Conservation (phyloP, 805 yeast genomes). For the Metschnikowia arizonensis region DNA sequence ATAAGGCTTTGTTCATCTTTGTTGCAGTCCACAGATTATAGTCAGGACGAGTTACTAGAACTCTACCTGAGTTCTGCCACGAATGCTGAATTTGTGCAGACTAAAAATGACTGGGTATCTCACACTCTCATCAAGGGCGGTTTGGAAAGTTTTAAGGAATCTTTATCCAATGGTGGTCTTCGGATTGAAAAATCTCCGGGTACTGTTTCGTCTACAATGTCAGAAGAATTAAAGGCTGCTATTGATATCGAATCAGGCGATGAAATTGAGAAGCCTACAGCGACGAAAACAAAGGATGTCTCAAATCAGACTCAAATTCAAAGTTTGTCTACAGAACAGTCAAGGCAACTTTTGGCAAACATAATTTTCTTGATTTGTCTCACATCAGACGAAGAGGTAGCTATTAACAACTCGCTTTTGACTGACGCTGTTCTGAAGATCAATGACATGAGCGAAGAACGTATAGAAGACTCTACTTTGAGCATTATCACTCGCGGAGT, state of each 20-base stretch:
- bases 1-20: constrained; percentile 9
- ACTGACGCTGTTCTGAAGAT: neutral
- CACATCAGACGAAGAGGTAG: constrained; percentile 4
- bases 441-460: constrained; percentile 4
- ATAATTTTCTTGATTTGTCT: constrained; percentile 22
- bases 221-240: neutral
- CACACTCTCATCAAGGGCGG: neutral
- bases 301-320: neutral
- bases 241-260: neutral
- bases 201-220: neutral
- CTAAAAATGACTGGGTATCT: constrained; percentile 33
- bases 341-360: constrained; percentile 21
- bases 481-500: constrained; percentile 21
- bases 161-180: neutral
- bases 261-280: neutral
- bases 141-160: neutral
- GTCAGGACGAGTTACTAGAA: constrained; percentile 14
- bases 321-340: constrained; percentile 3
- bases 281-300: neutral
- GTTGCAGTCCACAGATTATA: constrained; percentile 8
- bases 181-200: neutral
- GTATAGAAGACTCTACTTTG: constrained; percentile 17
- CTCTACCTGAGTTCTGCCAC: constrained; percentile 22
- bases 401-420: constrained; percentile 1
- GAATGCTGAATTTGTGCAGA: constrained; percentile 17